Conservation (phyloP, 768 basidiomycete species). For the Mycena amicta region DNA sequence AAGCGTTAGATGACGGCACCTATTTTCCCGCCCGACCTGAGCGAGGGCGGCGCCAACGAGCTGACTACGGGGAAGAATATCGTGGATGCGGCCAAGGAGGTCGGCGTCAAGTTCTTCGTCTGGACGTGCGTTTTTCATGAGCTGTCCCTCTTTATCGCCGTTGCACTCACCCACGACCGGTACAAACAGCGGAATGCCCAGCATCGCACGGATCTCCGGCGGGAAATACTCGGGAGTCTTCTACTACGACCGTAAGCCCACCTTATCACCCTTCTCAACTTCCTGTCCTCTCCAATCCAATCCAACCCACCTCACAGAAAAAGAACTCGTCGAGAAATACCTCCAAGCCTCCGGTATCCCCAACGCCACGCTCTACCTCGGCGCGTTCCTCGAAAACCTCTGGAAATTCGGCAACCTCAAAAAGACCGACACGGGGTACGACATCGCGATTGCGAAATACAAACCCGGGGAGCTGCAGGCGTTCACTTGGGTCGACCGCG, state of each 20-base stretch:
- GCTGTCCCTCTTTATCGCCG: neutral
- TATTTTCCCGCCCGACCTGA: neutral
- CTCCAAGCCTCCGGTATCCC: constrained; percentile 17
- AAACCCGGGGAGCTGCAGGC: neutral
- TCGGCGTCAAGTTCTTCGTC: constrained; percentile 13
- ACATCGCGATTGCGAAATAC: neutral
- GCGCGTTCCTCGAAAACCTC: neutral
- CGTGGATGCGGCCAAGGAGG: constrained; percentile 13
- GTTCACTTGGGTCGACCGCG: constrained; percentile 2
- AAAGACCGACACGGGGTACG: neutral
- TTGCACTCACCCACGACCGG: neutral
- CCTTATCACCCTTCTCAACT: neutral
- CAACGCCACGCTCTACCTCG: neutral
- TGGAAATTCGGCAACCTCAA: neutral
- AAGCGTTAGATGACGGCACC: neutral
- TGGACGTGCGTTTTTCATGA: constrained; percentile 6
- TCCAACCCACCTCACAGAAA: neutral
- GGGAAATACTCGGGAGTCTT: neutral
- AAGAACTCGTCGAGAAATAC: constrained; percentile 21
- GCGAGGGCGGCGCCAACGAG: constrained; percentile 3
- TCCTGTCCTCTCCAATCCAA: neutral
- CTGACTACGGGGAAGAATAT: constrained; percentile 7
- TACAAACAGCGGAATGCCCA: constrained; percentile 2
- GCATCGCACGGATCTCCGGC: neutral
- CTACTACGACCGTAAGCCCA: neutral